Evolutionary conservation across 1,284 basidiomycete species (phyloP).

Genomic region (Tylopilus sp.): DNA sequence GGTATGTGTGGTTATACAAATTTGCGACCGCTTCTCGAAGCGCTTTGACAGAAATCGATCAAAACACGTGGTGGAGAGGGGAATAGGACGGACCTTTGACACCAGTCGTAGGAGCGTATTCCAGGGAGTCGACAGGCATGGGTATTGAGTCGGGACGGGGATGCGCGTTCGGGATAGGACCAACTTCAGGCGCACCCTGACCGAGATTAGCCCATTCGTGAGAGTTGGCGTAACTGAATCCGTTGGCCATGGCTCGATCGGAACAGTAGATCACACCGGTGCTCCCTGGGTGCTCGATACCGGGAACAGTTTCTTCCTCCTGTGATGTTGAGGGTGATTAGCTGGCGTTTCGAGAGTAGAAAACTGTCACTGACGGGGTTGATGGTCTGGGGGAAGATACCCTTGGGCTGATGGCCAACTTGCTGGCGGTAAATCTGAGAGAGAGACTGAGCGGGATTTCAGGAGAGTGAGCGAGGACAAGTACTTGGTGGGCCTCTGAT

Average conservation of each 20-base stretch:
- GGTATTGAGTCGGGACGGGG: constrained; percentile 61
- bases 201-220: constrained; percentile 81
- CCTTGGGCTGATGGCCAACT: constrained; percentile 63
- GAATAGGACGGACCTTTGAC: constrained; percentile 59
- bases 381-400: constrained; percentile 57
- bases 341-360: neutral
- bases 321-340: constrained; percentile 24
- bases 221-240: constrained; percentile 71
- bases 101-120: constrained; percentile 92
- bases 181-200: constrained; percentile 89
- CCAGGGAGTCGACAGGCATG: constrained; percentile 70
- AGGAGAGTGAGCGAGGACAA: neutral
- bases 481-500: constrained; percentile 79
- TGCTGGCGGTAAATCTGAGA: constrained; percentile 64
- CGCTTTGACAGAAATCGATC: constrained; percentile 15
- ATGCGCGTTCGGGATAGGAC: constrained; percentile 72
- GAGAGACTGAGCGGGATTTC: constrained; percentile 1
- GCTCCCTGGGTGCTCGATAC: constrained; percentile 72
- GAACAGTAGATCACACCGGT: constrained; percentile 86
- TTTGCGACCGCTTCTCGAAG: constrained; percentile 76
- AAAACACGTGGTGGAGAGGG: neutral
- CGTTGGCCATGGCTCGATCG: constrained; percentile 84
- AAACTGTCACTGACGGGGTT: constrained; percentile 50
- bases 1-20: constrained; percentile 85
- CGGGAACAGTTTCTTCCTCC: constrained; percentile 80